Base-by-base conservation (phyloP, 441 rosid species). In the Croton setiger region DNA sequence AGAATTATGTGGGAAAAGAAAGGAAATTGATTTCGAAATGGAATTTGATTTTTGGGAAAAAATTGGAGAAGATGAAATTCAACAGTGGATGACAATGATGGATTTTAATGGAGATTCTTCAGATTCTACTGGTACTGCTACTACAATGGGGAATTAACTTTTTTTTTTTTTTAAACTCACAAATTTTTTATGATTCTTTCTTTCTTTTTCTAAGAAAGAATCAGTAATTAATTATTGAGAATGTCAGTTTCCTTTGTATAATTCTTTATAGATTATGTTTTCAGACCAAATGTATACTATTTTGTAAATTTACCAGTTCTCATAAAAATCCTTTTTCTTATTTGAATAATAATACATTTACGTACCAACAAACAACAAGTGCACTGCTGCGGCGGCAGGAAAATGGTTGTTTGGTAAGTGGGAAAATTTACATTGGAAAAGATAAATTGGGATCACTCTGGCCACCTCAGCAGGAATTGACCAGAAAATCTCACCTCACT, bases 21-120 rank as follows among this genome's bases (percentile, higher is more conserved):
- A 63, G 12, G 71, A 63, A 60, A 20, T 53, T 41, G 55, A 73
- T 67, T 20, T 18, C 51, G 77, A 69, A 39, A 37, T 7, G 31
- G 67, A 10, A 64, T 61, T 36, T 78, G 10, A 78, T 1, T 74
- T 79, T 35, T 77, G 68, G 78, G 80, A 72, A 18, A 20, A 48
- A 36, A 48, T 60, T 0, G 48, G 67, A 9, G 68, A 64, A 7
- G 85, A 76, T 0, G 87, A 84, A 1, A 31, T 88, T 54, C 67
- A 74, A 31, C 71, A 83, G 44, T 76, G 78, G 86, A 74, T 79
- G 85, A 75, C 1, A 80, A 36, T 55, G 75, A 77, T 84, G 86
- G 85, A 72, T 61, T 75, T 74, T 13, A 74, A 63, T 2, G 80
- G 74, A 6, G 77, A 75, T 41, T 84, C 88, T 0, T 79, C 85